Conservation (phyloP, 768 basidiomycete genomes). For the Suillus hirtellus region DNA sequence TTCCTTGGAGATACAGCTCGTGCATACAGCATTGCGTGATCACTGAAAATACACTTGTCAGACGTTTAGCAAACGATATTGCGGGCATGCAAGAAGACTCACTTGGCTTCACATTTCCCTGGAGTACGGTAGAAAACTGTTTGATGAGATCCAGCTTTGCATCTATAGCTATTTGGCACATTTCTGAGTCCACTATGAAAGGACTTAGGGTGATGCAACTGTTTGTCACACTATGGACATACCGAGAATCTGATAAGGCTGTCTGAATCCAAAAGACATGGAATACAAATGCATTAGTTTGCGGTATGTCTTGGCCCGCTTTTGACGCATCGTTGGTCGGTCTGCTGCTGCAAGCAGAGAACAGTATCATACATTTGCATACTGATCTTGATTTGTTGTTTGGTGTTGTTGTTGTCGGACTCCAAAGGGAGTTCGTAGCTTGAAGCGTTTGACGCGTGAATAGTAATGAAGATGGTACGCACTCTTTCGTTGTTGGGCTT, state of each 20-base stretch:
- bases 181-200: slow-evolving; percentile 70
- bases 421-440: neutral
- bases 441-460: slow-evolving; percentile 10
- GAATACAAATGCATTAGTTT: slow-evolving; percentile 92
- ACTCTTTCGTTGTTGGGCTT: neutral
- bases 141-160: slow-evolving; percentile 76
- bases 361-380: neutral
- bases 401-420: slow-evolving; percentile 26
- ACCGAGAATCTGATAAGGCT: slow-evolving; percentile 94
- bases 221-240: slow-evolving; percentile 21
- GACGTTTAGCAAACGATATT: slow-evolving; percentile 16
- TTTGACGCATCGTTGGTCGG: slow-evolving; percentile 74
- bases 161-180: slow-evolving; percentile 68
- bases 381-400: slow-evolving; percentile 19
- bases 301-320: slow-evolving; percentile 91
- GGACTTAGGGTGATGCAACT: slow-evolving; percentile 30
- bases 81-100: slow-evolving; percentile 33
- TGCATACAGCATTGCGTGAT: slow-evolving; percentile 98
- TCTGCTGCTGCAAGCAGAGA: neutral
- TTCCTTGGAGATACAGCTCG: slow-evolving; percentile 86
- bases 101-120: slow-evolving; percentile 93
- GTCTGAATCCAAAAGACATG: slow-evolving; percentile 84
- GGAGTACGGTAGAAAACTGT: slow-evolving; percentile 74
- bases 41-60: slow-evolving; percentile 70
- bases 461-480: slow-evolving; percentile 20